A percentile compares a stretch with the other conserved stretches of the same genome.
Conservation (phyloP, 805 yeast genomes). For the Suhomyces kilbournensis region DNA sequence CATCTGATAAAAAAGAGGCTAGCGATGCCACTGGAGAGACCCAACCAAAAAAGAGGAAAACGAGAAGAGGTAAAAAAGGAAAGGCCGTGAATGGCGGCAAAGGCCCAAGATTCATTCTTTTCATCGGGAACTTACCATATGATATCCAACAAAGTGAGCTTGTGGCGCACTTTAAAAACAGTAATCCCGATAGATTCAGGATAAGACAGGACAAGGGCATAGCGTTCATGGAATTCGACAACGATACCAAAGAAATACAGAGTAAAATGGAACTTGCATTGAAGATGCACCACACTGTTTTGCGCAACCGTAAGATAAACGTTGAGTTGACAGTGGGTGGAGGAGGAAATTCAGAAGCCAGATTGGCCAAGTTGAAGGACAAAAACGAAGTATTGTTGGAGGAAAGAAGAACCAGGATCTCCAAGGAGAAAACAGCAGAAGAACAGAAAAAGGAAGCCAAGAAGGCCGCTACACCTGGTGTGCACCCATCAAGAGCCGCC, state of each 20-base stretch:
- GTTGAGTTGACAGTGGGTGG: slow-evolving; percentile 98
- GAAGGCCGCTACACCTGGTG: slow-evolving; percentile 20
- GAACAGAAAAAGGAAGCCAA: slow-evolving; percentile 22
- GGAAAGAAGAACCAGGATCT: slow-evolving; percentile 62
- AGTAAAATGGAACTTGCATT: slow-evolving; percentile 82
- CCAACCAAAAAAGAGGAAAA: slow-evolving; percentile 60
- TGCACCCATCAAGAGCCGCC: slow-evolving; percentile 70
- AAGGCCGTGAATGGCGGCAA: slow-evolving; percentile 47
- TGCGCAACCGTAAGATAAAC: slow-evolving; percentile 76
- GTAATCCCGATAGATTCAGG: slow-evolving; percentile 73
- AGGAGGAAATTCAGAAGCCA: slow-evolving; percentile 79
- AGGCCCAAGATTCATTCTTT: slow-evolving; percentile 72
- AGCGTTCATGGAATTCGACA: slow-evolving; percentile 82
- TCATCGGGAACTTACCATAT: slow-evolving; percentile 88
- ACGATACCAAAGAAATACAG: slow-evolving; percentile 59
- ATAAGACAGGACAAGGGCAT: slow-evolving; percentile 84
- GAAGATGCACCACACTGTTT: slow-evolving; percentile 71
- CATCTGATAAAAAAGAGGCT: slow-evolving; percentile 10
- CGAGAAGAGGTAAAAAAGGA: slow-evolving; percentile 76
- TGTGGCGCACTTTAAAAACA: slow-evolving; percentile 65
- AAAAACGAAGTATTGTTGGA: slow-evolving; percentile 75
- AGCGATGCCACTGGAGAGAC: slow-evolving; percentile 27
- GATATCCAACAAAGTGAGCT: slow-evolving; percentile 61
- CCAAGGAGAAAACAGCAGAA: slow-evolving; percentile 43
- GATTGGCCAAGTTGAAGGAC: slow-evolving; percentile 65